These are phyloP conservation scores for Taphrina flavorubra DNA, from an alignment of 1,139 yeast species.

Conservation along the genomic window DNA sequence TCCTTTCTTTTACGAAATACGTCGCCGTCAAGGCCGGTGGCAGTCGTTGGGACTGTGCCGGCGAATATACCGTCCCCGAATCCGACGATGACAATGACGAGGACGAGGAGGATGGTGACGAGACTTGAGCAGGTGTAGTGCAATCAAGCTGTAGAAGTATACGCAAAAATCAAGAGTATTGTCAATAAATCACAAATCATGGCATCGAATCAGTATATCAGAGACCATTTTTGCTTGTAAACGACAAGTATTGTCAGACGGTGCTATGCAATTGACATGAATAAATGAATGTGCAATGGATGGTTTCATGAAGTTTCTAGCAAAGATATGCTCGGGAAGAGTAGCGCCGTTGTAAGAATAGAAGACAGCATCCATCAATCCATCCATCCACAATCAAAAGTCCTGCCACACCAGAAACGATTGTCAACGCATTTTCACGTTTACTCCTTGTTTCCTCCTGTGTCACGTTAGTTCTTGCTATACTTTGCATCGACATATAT, in stretches of 20 bases:
- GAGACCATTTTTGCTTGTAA: too few relatives aligned
- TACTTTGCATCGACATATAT: too few relatives aligned
- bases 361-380: background rate
- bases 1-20: conserved; percentile 87
- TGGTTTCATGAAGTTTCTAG: conserved; percentile 6
- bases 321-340: conserved; percentile 13
- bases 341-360: conserved; percentile 1
- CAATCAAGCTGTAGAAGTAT: too few relatives aligned
- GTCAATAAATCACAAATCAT: too few relatives aligned
- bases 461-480: conserved; percentile 1
- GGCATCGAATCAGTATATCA: too few relatives aligned
- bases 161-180: background rate
- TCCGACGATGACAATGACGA: background rate
- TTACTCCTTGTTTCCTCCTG: conserved; percentile 36
- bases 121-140: background rate
- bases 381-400: conserved; percentile 16
- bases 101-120: too few relatives aligned
- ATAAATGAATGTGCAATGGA: conserved; percentile 12
- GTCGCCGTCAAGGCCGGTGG: conserved; percentile 88
- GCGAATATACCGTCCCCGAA: conserved; percentile 56
- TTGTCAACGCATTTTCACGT: background rate
- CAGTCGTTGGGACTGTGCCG: conserved; percentile 86
- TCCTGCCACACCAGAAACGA: background rate
- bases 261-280: conserved; percentile 3
- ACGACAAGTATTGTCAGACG: background rate